Base-by-base conservation (phyloP, 768 basidiomycete genomes). In the Leccinum rimulosum region DNA sequence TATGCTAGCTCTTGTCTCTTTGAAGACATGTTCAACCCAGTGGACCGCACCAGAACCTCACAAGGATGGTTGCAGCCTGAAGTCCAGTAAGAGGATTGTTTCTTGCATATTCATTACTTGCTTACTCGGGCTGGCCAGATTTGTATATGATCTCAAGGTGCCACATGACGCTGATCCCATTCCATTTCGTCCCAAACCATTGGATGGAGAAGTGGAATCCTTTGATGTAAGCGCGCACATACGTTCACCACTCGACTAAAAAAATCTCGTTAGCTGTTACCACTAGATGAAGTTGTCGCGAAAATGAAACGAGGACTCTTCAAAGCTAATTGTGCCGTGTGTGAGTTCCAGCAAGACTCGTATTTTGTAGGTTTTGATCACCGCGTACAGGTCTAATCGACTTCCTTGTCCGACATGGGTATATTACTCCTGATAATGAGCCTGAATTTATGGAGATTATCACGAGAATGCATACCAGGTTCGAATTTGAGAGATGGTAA, bases 171-270 rank as follows among this genome's bases (percentile, higher is more conserved):
- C 70, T 68, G 84, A 74, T 62, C 68, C 80, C 17, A 71, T 76
- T 14, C 73, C 79, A 17, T 84, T 89, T 62, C 76, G 78, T 50
- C 93, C 92, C 7, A 79, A 79, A 54, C 93, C 95, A 0, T 77
- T 84, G 22, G 97, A 99, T 64, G 95, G 93, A 27, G 97, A 99
- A 70, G 97, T 97, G 2, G 95, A 97, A 69, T 87, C 83, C 1
- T 99, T 99, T 65, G 85, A 93, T 77, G 95, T 94, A 56, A 54
- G 80, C 66, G 9, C 12, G 3, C 50, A 45, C 11, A 52, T 52
- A 5, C 31, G 27, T 22, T 47, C 38, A 28, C n/a, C 6, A 6
- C 28, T n/a, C 22, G 15, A 56, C 30, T 17, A 19, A 56, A 40
- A 5, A 17, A 12, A 54, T 38, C 7, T 7, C 12, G 30, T 49